Percentiles rank a stretch among this genome's conserved stretches.
phyloP scores from a whole-genome alignment of 2,329 filamentous ascomycete species.

The Leptographium flavum region DNA sequence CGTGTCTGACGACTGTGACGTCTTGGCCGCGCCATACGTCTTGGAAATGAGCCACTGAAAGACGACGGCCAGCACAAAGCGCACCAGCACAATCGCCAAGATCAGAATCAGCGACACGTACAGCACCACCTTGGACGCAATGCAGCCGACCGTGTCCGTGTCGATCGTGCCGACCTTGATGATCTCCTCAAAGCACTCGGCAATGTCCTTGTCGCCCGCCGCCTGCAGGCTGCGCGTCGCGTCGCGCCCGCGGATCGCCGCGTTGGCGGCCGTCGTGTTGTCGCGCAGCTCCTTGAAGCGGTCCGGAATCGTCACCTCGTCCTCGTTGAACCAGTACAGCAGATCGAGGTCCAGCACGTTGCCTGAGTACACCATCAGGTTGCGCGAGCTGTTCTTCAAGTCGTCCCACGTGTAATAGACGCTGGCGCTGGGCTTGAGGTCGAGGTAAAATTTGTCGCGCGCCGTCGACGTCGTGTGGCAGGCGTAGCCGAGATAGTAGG shows the following conservation, averaged over 20 bases:
- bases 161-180: constrained; percentile 94
- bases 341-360: constrained; percentile 84
- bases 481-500: constrained; percentile 70
- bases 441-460: constrained; percentile 61
- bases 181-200: constrained; percentile 79
- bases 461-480: constrained; percentile 67
- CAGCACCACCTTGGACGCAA: constrained; percentile 90
- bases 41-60: constrained; percentile 96
- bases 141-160: constrained; percentile 91
- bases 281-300: constrained; percentile 70
- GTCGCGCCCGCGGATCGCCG: constrained; percentile 65
- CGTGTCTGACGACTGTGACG: constrained; percentile 65
- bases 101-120: constrained; percentile 91
- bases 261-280: constrained; percentile 43
- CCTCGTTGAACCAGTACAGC: constrained; percentile 76
- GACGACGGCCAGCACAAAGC: constrained; percentile 75
- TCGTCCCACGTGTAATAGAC: constrained; percentile 97
- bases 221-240: constrained; percentile 80
- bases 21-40: constrained; percentile 72
- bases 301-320: constrained; percentile 59
- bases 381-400: constrained; percentile 74
- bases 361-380: constrained; percentile 87
- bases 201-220: constrained; percentile 62
- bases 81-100: constrained; percentile 69
- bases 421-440: constrained; percentile 56